Evolutionary conservation across 225 moss, liverwort and hornwort genomes (phyloP), one percentile per base, ranked within the genome.

Genomic region (Physcomitrium patens): DNA sequence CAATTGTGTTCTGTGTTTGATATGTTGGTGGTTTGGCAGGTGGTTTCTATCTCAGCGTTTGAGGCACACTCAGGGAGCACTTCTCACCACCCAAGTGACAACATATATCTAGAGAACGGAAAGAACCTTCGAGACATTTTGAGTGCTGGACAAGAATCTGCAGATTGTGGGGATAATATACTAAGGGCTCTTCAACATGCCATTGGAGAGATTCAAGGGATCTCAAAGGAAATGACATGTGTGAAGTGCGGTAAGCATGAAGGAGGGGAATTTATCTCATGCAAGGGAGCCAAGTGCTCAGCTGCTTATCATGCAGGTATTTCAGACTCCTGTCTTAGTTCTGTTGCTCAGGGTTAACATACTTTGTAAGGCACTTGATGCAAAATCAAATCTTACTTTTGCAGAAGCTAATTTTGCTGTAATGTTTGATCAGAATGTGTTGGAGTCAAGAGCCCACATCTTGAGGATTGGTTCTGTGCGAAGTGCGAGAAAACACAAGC

Each of bases 61-160:
- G 86, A 86, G 82, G 82, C 82, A 17, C 86, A 86, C 63, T 82
- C 86, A 45, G 86, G 86, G 45, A 86, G 86, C 79, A 82, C 86
- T 60, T 77, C 82, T 70, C 86, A 82, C 55, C 86, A 86, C 49
- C 86, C 86, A 60, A 86, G 86, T 50, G 82, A 86, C 58, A 82
- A 82, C 56, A 86, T 86, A 54, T 86, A 82, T 57, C 82, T 86
- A 64, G 86, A 86, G 47, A 86, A 86, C 71, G 86, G 86, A 49
- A 82, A 86, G 70, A 82, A 82, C 61, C 79, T 86, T 24, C 77
- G 86, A 56, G 86, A 86, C 58, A 79, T 86, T 67, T 53, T 86
- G 49, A 74, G 77, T 59, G 86, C 86, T 60, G 86, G 82, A 27
- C 82, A 82, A 67, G 82, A 85, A 47, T 73, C 86, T 70, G 79